Evolutionary conservation across 2,329 filamentous ascomycete species (phyloP), one percentile per base, ranked within the genome.

Genomic region (Lachnellula occidentalis): DNA sequence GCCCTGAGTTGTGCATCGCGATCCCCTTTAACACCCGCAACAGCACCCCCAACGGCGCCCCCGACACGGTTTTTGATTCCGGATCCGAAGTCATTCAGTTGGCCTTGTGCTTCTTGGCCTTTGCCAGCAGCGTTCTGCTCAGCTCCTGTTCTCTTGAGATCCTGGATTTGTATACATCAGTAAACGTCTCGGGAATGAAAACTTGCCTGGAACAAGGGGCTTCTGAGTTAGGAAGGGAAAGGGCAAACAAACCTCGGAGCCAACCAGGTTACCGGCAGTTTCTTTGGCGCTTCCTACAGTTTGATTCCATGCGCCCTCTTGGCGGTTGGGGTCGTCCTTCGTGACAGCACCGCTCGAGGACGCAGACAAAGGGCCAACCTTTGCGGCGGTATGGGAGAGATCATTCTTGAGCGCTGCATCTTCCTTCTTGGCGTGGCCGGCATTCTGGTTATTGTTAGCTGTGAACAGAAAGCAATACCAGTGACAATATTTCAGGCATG

Each of bases 231-330:
- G 34, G 11, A 48, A 27, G 39, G 43, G 5, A 22, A 42, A 31
- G 39, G 46, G 11, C 9, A 31, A 48, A 65, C 73, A 61, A 69
- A 81, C 80, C 73, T 94, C 86, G 60, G 82, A 84, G 57, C 92
- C 92, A 24, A 92, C 62, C 5, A 92, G 64, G 17, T 85, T 85
- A 55, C 92, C 92, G 1, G 94, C 60, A 4, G 85, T 76, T 70
- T 96, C 90, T 77, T 96, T 96, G 43, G 85, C 85, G 1, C 87
- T 82, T 50, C 92, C 92, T n/a, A 92, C 68, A 5, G 90, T 95
- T 74, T 96, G 92, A 76, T 96, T 90, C 85, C 87, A 95, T 17
- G 79, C 78, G 43, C 92, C 92, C 17, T 81, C 70, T 21, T 78
- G 75, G 61, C 91, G 88, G 70, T 92, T 77, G 11, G 85, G 76